A percentile compares a stretch with the other conserved stretches of the same genome.
phyloP scores from a whole-genome alignment of 352 stramenopile species.

The Thraustochytrium sp. region DNA sequence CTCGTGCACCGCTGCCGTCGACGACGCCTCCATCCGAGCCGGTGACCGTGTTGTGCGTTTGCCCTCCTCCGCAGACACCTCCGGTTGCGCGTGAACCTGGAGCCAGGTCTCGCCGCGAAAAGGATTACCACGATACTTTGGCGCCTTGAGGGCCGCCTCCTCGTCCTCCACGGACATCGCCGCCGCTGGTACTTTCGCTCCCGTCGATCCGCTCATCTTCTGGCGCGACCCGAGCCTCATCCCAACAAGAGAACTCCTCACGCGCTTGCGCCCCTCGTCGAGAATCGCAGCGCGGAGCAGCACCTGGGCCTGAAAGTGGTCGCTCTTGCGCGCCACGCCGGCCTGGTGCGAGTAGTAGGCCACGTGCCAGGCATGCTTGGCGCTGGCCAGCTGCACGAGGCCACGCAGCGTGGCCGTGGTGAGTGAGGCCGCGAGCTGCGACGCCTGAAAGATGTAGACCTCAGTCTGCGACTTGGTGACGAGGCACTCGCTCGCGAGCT shows the following conservation, averaged over 20 bases:
- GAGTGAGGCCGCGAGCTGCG: not conserved
- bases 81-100: too few relatives aligned
- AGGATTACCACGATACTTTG: not conserved
- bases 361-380: conserved; percentile 25
- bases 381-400: not conserved
- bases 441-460: not conserved
- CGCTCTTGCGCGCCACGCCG: not conserved
- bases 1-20: too few relatives aligned
- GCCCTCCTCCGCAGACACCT: too few relatives aligned
- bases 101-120: conserved; percentile 17
- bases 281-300: not conserved
- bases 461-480: not conserved
- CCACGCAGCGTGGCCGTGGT: not conserved
- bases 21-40: too few relatives aligned
- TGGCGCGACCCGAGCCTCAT: too few relatives aligned
- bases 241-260: too few relatives aligned
- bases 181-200: too few relatives aligned
- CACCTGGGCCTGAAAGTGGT: not conserved
- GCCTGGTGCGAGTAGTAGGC: conserved; percentile 2
- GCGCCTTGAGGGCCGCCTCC: not conserved
- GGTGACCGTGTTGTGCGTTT: too few relatives aligned
- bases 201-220: too few relatives aligned
- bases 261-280: not conserved
- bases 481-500: not conserved
- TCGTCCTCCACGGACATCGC: not conserved